Percentiles rank a stretch among this genome's conserved stretches.
Evolutionary conservation across 1,139 yeast species (phyloP).

Genomic region (Suhomyces panamericanus): DNA sequence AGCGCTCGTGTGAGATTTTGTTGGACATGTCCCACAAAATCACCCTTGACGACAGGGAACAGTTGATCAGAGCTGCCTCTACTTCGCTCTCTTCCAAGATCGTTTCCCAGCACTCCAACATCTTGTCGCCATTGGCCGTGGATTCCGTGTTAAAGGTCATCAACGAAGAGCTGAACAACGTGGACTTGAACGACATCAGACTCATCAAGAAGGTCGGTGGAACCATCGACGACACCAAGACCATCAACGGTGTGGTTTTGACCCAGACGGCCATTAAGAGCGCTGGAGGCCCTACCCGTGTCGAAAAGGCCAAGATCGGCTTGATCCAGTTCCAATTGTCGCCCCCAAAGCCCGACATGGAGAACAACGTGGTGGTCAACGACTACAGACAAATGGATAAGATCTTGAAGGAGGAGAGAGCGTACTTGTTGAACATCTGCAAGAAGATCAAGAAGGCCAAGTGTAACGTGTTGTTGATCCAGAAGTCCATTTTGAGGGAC

Average conservation of each 20-base stretch:
- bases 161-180: constrained; percentile 59
- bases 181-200: constrained; percentile 85
- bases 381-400: constrained; percentile 99
- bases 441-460: constrained; percentile 95
- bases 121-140: constrained; percentile 91
- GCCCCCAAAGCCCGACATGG: constrained; percentile 99
- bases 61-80: constrained; percentile 85
- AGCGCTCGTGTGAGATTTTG: constrained; percentile 79
- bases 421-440: constrained; percentile 89
- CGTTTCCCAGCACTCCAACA: constrained; percentile 84
- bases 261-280: constrained; percentile 85
- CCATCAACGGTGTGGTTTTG: constrained; percentile 89
- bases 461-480: constrained; percentile 91
- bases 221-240: constrained; percentile 93
- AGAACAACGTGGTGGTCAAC: constrained; percentile 93
- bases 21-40: constrained; percentile 82
- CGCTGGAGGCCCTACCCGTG: constrained; percentile 95
- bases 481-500: constrained; percentile 92
- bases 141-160: constrained; percentile 85
- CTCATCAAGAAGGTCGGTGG: constrained; percentile 94
- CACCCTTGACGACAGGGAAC: constrained; percentile 73
- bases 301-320: constrained; percentile 92
- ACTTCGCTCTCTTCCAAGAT: constrained; percentile 93
- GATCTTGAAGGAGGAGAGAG: constrained; percentile 95
- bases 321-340: constrained; percentile 93